Percentiles rank a stretch among this genome's conserved stretches.
Conservation (phyloP, 192 early-diverging fungal genomes). For the Physocladia obscura region DNA sequence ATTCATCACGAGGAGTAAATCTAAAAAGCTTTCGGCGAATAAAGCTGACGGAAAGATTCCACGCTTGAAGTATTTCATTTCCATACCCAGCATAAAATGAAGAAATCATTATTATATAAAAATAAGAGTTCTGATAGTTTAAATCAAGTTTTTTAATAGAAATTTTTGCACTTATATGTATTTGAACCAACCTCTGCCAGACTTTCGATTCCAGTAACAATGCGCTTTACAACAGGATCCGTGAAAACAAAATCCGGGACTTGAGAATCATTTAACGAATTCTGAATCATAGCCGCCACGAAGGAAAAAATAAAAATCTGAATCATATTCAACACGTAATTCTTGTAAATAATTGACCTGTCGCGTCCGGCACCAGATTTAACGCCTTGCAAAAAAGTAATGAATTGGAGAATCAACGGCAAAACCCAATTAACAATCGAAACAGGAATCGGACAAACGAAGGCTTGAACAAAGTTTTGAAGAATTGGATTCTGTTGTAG, state of each 20-base stretch:
- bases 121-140: conserved; percentile 24
- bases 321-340: background rate
- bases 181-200: background rate
- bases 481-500: background rate
- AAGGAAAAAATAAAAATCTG: conserved; percentile 16
- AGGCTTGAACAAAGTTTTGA: background rate
- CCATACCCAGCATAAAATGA: conserved; percentile 31
- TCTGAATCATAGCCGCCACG: conserved; percentile 1
- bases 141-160: too few relatives aligned
- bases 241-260: background rate
- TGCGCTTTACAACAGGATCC: background rate
- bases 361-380: conserved; percentile 5
- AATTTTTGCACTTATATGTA: too few relatives aligned
- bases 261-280: background rate
- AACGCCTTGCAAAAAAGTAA: conserved; percentile 19
- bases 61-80: conserved; percentile 44
- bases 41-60: conserved; percentile 27
- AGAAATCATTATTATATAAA: conserved; percentile 34
- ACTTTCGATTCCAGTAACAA: conserved; percentile 12
- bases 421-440: conserved; percentile 7
- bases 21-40: conserved; percentile 34
- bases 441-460: conserved; percentile 7
- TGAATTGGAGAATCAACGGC: background rate
- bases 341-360: conserved; percentile 15
- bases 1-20: conserved; percentile 45